Conservation (phyloP, 495 filamentous ascomycete species). For the Tuber aestivum region DNA sequence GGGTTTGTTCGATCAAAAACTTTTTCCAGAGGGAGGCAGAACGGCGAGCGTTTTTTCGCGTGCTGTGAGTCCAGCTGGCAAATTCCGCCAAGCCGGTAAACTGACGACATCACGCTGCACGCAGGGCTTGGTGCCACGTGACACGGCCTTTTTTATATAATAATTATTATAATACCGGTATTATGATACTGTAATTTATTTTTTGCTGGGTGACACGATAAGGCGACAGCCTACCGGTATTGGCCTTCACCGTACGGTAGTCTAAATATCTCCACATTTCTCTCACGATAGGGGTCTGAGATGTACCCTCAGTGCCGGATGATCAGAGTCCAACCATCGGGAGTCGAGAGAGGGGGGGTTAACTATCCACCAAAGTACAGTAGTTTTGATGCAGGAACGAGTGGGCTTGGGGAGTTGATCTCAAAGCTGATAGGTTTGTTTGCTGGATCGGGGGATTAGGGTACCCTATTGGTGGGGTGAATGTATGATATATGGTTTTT, state of each 20-base stretch:
- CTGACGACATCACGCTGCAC: slow-evolving; percentile 1
- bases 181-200: background rate
- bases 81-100: background rate
- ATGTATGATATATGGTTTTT: background rate
- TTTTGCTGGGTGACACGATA: background rate
- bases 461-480: background rate
- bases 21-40: background rate
- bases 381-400: background rate
- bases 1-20: background rate
- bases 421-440: background rate
- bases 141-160: background rate
- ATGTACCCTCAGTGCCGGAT: background rate
- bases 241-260: background rate
- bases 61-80: background rate
- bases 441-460: background rate
- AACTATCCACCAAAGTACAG: background rate
- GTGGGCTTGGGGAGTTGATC: background rate
- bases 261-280: background rate
- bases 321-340: background rate
- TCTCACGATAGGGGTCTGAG: background rate
- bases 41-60: background rate
- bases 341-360: background rate
- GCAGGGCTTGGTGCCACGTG: background rate
- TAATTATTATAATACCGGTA: no score
- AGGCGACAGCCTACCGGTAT: background rate